Evolutionary conservation across 192 early-diverging fungal species (phyloP), one percentile per base, ranked within the genome.

Genomic region (Endogone sp.): DNA sequence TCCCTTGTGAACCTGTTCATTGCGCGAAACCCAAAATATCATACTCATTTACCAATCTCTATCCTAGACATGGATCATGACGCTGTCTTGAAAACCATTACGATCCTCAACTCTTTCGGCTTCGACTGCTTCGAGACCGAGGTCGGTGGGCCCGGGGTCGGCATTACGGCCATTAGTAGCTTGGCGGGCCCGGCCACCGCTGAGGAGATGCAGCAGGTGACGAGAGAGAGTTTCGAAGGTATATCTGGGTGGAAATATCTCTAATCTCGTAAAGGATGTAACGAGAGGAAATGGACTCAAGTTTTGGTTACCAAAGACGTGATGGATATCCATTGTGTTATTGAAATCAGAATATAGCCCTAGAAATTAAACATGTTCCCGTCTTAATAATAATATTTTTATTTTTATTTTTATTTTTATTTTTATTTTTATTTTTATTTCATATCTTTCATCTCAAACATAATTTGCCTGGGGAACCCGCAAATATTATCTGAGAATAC

Each of bases 41-140:
- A 24, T 49, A 63, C 44, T 77, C 64, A 24, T 66, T 58, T 3
- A 3, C 24, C n/a, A 31, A 4, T 60, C 73, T 22, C 11, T 61
- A 44, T 28, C 25, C n/a, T n/a, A n/a, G n/a, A 82, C 74, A 70
- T 72, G 16, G 24, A 63, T 1, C 69, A 73, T 37, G 66, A 65
- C 55, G 76, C 76, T 0, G 70, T 93, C 2, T 78, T 75, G 0
- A 71, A 61, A 11, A 79, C 87, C 2, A 77, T 78, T 21, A 54
- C 60, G 2, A 79, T 84, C 62, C 74, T 96, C 13, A 72, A 71
- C 29, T 70, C 64, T 13, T 78, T 85, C 37, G 91, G 92, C 21
- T 94, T 89, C 71, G 62, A 82, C 29, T 91, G 90, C 70, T 92
- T 88, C 70, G 81, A 90, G 69, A 89, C 91, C 2, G 74, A 67